Base-by-base conservation (phyloP, 768 basidiomycete genomes). In the Phaeolepiota aurea region DNA sequence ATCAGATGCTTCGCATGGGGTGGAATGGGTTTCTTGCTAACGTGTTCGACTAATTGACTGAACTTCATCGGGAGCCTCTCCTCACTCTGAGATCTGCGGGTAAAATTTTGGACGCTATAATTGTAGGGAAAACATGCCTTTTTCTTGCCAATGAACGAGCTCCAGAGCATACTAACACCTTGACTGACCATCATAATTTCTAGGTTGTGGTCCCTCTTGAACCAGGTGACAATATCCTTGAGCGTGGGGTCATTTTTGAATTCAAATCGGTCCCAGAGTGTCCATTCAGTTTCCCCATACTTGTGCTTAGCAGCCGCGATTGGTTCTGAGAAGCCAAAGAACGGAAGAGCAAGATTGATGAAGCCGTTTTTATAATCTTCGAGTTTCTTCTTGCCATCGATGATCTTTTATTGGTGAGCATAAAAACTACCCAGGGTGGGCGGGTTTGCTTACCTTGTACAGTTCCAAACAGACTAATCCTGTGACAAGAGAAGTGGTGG, bases 331-430 rank as follows among this genome's bases (percentile, higher is more conserved):
- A 98, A 99, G 19, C 90, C 96, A 56, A 98, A 98, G 82, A 98
- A 98, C 1, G 96, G 96, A 40, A 99, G 65, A 2, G 96, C 96
- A 40, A 99, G 74, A 62, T 99, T 99, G 53, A 98, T 77, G 61
- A 99, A 99, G 28, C 93, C 94, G 54, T 99, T 99, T 76, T 96
- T 97, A 76, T 89, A 99, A 36, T 85, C 76, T 49, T 98, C 96
- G 11, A 98, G 68, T 55, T 89, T 86, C 54, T 70, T 80, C 76
- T 98, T 98, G 46, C 85, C 84, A 57, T 97, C 96, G 49, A 99
- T 93, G 57, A 98, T 74, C 92, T 96, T 46, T 9, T 9, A 20
- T 32, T 14, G 32, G 21, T 23, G 20, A 15, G 18, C 40, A 32
- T 46, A 25, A 31, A 16, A 16, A 14, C 7, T 13, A 11, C 25